Conservation (phyloP, 2,329 filamentous ascomycete genomes). For the Torrubiellomyces zombiae region DNA sequence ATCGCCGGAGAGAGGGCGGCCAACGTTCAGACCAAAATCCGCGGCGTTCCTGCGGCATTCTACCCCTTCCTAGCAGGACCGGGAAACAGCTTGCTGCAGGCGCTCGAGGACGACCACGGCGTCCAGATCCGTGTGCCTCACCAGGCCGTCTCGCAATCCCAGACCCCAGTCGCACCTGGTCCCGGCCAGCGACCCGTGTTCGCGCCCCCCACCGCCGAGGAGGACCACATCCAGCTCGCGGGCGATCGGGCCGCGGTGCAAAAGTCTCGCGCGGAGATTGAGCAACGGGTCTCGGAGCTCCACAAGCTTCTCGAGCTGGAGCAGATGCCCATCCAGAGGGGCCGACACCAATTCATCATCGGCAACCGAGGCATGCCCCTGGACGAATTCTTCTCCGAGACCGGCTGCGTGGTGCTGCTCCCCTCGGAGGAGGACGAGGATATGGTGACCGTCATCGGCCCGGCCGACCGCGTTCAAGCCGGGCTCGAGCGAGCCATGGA, state of each 20-base stretch:
- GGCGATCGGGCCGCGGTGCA: constrained; percentile 76
- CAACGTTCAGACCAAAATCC: constrained; percentile 66
- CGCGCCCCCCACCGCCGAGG: constrained; percentile 44
- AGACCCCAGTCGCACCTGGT: constrained; percentile 44
- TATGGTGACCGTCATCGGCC: constrained; percentile 71
- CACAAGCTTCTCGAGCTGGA: constrained; percentile 60
- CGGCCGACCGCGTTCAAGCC: constrained; percentile 51
- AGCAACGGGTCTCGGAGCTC: constrained; percentile 61
- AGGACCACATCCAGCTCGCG: constrained; percentile 67
- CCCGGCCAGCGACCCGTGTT: constrained; percentile 55
- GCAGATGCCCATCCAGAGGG: constrained; percentile 67
- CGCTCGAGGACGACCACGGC: constrained; percentile 61
- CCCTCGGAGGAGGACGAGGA: constrained; percentile 67
- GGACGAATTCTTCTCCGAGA: constrained; percentile 77
- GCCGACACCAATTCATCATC: constrained; percentile 87
- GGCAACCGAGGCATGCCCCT: constrained; percentile 65
- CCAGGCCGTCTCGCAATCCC: constrained; percentile 55
- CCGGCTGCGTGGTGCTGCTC: constrained; percentile 76
- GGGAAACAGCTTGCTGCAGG: constrained; percentile 48
- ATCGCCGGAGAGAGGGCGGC: constrained; percentile 78
- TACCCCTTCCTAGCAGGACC: constrained; percentile 88
- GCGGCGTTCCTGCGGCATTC: constrained; percentile 75
- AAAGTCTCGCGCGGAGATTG: constrained; percentile 63
- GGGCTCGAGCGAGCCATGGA: constrained; percentile 78
- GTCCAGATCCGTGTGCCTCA: constrained; percentile 75